Conservation (phyloP, 345 rosid species). For the Rhodamnia argentea region DNA sequence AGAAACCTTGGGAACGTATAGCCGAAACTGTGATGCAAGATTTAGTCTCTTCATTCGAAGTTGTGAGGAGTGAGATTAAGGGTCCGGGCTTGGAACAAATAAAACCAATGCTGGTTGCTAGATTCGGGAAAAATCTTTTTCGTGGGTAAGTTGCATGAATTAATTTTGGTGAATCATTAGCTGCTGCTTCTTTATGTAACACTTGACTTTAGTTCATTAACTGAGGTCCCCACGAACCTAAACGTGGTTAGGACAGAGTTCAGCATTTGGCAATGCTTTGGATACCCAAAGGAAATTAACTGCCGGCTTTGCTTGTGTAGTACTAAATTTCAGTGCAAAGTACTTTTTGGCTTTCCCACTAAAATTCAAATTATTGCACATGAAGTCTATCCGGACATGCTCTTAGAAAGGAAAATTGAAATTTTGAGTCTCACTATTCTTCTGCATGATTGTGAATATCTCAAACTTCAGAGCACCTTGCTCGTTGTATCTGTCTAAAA, state of each 20-base stretch:
- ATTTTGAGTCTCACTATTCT: background rate
- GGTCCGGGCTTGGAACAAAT: background rate
- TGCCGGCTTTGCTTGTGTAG: background rate
- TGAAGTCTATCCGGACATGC: background rate
- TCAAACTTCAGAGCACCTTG: background rate
- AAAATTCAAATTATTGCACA: too few species aligned
- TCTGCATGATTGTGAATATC: background rate
- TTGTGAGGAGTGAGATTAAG: constrained; percentile 14
- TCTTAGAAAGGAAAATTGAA: background rate
- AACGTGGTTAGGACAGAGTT: background rate
- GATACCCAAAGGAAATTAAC: background rate
- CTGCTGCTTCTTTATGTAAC: background rate
- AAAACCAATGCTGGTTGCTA: constrained; percentile 39
- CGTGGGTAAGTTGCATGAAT: constrained; percentile 19
- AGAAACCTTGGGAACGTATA: constrained; percentile 25
- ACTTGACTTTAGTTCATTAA: background rate
- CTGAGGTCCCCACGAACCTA: background rate
- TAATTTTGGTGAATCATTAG: background rate
- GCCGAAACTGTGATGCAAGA: constrained; percentile 41
- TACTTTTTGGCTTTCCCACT: background rate
- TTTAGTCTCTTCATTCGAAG: constrained; percentile 26
- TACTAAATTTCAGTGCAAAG: background rate
- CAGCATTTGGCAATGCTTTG: background rate
- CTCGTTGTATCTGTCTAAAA: background rate
- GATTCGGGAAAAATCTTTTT: constrained; percentile 47